Evolutionary conservation across 2,329 filamentous ascomycete species (phyloP).

Genomic region (Paecilomyces fulvus): DNA sequence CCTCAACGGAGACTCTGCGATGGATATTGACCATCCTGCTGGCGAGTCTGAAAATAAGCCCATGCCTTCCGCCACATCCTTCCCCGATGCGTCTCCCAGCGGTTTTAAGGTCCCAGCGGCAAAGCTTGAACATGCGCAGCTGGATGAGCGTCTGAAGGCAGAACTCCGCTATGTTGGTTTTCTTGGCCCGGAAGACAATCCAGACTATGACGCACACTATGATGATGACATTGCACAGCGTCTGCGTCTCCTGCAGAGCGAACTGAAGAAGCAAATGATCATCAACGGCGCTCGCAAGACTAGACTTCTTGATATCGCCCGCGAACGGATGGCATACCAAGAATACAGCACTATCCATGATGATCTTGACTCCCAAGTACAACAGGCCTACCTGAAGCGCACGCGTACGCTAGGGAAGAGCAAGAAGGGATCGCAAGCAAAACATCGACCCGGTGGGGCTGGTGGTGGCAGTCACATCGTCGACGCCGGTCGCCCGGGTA

Average conservation of each 20-base stretch:
- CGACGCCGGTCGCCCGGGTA: slow-evolving; percentile 47
- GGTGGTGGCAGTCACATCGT: slow-evolving; percentile 58
- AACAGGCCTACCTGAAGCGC: slow-evolving; percentile 90
- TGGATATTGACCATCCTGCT: slow-evolving; percentile 42
- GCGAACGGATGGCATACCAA: slow-evolving; percentile 89
- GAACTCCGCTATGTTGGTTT: slow-evolving; percentile 89
- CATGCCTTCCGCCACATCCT: slow-evolving; percentile 63
- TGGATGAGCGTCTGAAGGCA: slow-evolving; percentile 85
- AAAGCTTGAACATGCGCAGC: slow-evolving; percentile 73
- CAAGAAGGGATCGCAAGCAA: slow-evolving; percentile 70
- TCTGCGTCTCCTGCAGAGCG: slow-evolving; percentile 72
- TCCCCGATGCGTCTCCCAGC: slow-evolving; percentile 67
- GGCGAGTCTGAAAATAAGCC: slow-evolving; percentile 38
- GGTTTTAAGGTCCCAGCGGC: slow-evolving; percentile 71
- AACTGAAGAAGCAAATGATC: slow-evolving; percentile 73
- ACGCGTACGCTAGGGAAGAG: slow-evolving; percentile 90
- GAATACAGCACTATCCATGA: slow-evolving; percentile 96
- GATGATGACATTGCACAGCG: slow-evolving; percentile 93
- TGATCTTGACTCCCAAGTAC: slow-evolving; percentile 89
- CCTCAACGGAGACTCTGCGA: slow-evolving; percentile 37
- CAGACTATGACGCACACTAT: slow-evolving; percentile 80
- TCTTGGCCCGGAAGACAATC: slow-evolving; percentile 58
- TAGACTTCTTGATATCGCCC: slow-evolving; percentile 74
- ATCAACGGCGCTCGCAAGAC: slow-evolving; percentile 87
- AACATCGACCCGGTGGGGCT: slow-evolving; percentile 53